Base-by-base conservation (phyloP, 768 basidiomycete species). In the Lactarius psammicola region DNA sequence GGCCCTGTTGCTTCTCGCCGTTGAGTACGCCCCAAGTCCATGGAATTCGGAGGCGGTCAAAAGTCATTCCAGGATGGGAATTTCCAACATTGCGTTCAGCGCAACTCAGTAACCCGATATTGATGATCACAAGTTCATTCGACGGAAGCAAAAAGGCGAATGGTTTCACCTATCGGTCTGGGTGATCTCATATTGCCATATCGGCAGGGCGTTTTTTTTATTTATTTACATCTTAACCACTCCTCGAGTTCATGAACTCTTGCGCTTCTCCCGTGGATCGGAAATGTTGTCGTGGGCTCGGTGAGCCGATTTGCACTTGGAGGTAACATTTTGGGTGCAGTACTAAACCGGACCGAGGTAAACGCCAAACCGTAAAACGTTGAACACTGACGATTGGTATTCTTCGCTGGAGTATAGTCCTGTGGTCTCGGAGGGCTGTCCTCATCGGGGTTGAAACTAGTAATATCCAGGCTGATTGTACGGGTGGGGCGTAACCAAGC, bases 261-360 rank as follows among this genome's bases (percentile, higher is more conserved):
- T 26, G n/a, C 4, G 36, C 62, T 56, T 63, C 62, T 49, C 49
- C 56, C 26, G 56, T 56, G 55, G 62, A 63, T 63, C 55, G 55
- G 42, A 26, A 53, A n/a, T 28, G 23, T 51, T 13, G 4, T 11
- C 10, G 38, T 15, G 38, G 18, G 49, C 10, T 20, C 23, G n/a
- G n/a, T 17, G 42, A 33, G 23, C 55, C 62, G 40, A 56, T 62
- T 62, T 62, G 54, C 30, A 44, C 46, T 15, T 44, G 31, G 40
- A 54, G 28, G 40, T 42, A 6, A 6, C 23, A 18, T 26, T 23
- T 20, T 42, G n/a, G 59, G 15, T 17, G 40, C 8, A n/a, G 20
- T n/a, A 44, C 42, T 10, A 18, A n/a, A 40, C 15, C 40, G 40
- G 42, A 20, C 42, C 3, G 46, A 49, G 46, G 11, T 23, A 4